Percentiles rank a stretch among this genome's conserved stretches.
Evolutionary conservation across 305 asterid species (phyloP).

Genomic region (Fraxinus floribunda): DNA sequence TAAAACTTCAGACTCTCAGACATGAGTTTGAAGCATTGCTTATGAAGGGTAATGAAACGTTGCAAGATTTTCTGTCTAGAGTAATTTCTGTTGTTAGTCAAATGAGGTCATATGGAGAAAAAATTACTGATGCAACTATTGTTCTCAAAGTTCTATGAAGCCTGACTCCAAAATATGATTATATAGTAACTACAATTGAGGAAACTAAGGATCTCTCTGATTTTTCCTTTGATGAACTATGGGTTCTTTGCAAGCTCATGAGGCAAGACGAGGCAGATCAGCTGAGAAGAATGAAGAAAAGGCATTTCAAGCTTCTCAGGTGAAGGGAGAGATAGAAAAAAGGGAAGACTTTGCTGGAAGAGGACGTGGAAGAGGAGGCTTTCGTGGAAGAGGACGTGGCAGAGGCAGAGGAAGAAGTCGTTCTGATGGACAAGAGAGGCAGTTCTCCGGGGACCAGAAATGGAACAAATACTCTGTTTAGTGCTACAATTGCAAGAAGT

Average conservation of each 20-base stretch:
- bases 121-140: not conserved
- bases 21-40: not conserved
- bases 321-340: not conserved
- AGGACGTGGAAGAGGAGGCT: not conserved
- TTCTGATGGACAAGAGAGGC: too few relatives aligned
- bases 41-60: not conserved
- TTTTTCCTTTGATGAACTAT: conserved; percentile 1
- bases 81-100: not conserved
- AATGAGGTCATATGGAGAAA: conserved; percentile 14
- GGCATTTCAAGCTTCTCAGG: not conserved
- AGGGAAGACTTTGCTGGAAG: not conserved
- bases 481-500: not conserved
- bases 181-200: conserved; percentile 6
- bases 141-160: conserved; percentile 16
- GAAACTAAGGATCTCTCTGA: not conserved
- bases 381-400: not conserved
- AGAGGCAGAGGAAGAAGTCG: not conserved
- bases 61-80: conserved; percentile 6
- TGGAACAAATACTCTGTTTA: not conserved
- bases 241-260: conserved; percentile 15
- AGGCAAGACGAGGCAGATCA: not conserved
- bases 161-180: conserved; percentile 16
- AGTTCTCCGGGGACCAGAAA: too few relatives aligned
- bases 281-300: conserved; percentile 2
- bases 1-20: not conserved